Conservation (phyloP, 768 basidiomycete genomes). For the Podaxis pistillaris region DNA sequence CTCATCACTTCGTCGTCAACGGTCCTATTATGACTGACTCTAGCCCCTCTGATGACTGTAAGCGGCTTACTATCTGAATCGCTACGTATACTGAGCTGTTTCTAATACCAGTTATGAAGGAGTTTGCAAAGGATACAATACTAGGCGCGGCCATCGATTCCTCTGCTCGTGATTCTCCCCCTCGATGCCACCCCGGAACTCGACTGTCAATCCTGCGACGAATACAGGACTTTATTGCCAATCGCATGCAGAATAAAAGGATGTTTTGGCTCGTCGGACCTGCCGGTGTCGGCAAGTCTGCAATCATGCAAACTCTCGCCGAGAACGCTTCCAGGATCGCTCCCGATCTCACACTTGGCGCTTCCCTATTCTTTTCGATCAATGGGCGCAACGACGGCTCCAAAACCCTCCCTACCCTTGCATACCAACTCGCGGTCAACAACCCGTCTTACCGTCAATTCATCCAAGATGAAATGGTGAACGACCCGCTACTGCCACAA, state of each 20-base stretch:
- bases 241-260: neutral
- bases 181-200: neutral
- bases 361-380: neutral
- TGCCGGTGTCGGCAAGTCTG: neutral
- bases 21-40: neutral
- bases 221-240: neutral
- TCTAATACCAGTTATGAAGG: neutral
- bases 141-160: neutral
- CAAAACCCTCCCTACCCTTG: constrained; percentile 14
- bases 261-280: neutral
- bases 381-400: neutral
- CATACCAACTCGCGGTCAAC: constrained; percentile 19
- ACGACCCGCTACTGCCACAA: constrained; percentile 8
- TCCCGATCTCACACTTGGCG: neutral
- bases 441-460: constrained; percentile 1
- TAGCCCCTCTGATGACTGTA: neutral
- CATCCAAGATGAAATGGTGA: constrained; percentile 3
- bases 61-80: neutral
- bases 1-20: too few species aligned
- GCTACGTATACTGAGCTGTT: neutral
- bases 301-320: neutral
- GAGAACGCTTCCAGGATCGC: neutral
- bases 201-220: neutral
- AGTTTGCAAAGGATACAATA: neutral
- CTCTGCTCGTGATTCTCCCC: neutral